Evolutionary conservation across 352 stramenopile genomes (phyloP).

Genomic region (Stephanocyclus meneghinianus): DNA sequence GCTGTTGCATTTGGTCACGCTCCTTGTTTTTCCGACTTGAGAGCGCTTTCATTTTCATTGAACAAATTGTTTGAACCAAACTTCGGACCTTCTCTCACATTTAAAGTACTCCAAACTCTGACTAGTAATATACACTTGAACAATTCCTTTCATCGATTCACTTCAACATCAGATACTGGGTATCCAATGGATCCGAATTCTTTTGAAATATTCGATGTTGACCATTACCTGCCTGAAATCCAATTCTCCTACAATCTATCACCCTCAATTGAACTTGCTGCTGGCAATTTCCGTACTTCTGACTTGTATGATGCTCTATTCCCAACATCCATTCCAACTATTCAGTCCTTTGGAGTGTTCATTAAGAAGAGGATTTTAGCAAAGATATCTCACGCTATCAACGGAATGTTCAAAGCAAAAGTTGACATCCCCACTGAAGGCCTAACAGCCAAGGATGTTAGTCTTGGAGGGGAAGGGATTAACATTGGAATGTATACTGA

Average conservation of each 20-base stretch:
- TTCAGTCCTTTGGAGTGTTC: slow-evolving; percentile 20
- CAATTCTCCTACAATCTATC: slow-evolving; percentile 21
- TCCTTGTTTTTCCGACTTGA: slow-evolving; percentile 23
- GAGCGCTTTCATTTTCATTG: slow-evolving; percentile 13
- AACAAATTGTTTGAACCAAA: slow-evolving; percentile 22
- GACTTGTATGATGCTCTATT: slow-evolving; percentile 24
- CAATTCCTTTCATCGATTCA: slow-evolving; percentile 25
- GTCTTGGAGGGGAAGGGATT: not conserved
- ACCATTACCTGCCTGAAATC: slow-evolving; percentile 36
- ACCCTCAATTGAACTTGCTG: slow-evolving; percentile 22
- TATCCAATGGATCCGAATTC: slow-evolving; percentile 25
- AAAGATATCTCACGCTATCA: slow-evolving; percentile 19
- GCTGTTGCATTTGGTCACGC: slow-evolving; percentile 29
- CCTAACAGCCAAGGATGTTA: slow-evolving; percentile 1
- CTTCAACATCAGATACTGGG: not conserved
- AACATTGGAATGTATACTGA: slow-evolving; percentile 11
- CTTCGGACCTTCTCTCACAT: slow-evolving; percentile 10
- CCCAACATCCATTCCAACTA: slow-evolving; percentile 17
- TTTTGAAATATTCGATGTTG: slow-evolving; percentile 24
- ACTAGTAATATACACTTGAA: not conserved
- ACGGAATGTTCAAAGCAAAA: slow-evolving; percentile 32
- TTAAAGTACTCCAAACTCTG: slow-evolving; percentile 13
- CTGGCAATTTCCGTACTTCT: slow-evolving; percentile 12
- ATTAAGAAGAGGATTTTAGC: slow-evolving; percentile 33
- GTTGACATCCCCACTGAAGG: slow-evolving; percentile 23